These are phyloP conservation scores for Priceomyces medius DNA, from an alignment of 805 yeast genomes.

Conservation along the genomic window DNA sequence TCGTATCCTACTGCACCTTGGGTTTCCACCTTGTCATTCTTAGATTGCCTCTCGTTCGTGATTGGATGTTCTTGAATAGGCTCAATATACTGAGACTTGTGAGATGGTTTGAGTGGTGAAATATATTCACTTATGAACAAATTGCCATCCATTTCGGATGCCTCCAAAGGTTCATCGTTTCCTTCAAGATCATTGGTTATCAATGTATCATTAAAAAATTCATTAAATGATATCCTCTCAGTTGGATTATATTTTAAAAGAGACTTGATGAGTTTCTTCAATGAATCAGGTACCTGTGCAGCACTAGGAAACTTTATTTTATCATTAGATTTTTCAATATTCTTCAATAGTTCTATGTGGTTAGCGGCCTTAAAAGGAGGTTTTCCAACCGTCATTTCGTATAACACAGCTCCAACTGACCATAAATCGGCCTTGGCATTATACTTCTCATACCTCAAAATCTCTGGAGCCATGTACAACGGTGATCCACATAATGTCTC, in stretches of 20 bases:
- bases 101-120: constrained; percentile 36
- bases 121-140: constrained; percentile 84
- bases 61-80: constrained; percentile 13
- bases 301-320: constrained; percentile 71
- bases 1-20: neutral
- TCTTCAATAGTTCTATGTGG: constrained; percentile 84
- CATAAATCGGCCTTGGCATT: constrained; percentile 97
- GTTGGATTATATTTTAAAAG: constrained; percentile 81
- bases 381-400: constrained; percentile 94
- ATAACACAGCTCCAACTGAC: constrained; percentile 96
- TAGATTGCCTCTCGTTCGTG: constrained; percentile 3
- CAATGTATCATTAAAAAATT: constrained; percentile 76
- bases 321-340: constrained; percentile 81
- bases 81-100: constrained; percentile 17
- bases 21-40: neutral
- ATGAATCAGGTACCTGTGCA: constrained; percentile 60
- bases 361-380: constrained; percentile 95
- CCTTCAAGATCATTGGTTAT: constrained; percentile 54
- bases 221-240: constrained; percentile 84
- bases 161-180: constrained; percentile 58
- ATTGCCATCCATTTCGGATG: constrained; percentile 70
- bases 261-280: constrained; percentile 69
- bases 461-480: constrained; percentile 98
- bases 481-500: constrained; percentile 98
- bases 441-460: constrained; percentile 88